phyloP scores from a whole-genome alignment of 768 basidiomycete species.

The Tylopilus balloui region DNA sequence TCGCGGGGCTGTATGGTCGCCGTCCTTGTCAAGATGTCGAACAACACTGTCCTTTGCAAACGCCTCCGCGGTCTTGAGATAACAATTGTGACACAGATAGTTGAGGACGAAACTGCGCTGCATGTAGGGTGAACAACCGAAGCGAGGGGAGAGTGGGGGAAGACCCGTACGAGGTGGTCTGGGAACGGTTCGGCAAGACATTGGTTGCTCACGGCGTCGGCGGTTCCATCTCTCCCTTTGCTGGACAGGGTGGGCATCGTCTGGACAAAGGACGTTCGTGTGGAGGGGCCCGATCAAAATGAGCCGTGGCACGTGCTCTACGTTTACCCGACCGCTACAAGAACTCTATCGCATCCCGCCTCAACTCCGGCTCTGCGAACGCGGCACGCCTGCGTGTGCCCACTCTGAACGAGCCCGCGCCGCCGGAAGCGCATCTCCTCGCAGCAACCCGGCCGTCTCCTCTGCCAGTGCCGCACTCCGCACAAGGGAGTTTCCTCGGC shows the following conservation, averaged over 20 bases:
- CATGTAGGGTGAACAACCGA: conserved; percentile 2
- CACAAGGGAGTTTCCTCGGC: conserved; percentile 27
- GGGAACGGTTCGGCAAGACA: conserved; percentile 34
- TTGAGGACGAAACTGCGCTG: conserved; percentile 70
- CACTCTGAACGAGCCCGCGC: conserved; percentile 25
- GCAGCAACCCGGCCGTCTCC: conserved; percentile 48
- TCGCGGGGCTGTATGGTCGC: conserved; percentile 38
- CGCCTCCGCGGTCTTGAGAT: conserved; percentile 63
- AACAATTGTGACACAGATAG: conserved; percentile 72
- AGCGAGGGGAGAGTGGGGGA: neutral
- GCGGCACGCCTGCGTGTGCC: conserved; percentile 24
- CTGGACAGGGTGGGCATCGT: conserved; percentile 18
- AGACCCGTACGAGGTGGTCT: conserved; percentile 40
- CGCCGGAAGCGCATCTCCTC: conserved; percentile 36
- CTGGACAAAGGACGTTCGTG: neutral
- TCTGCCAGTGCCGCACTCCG: conserved; percentile 34
- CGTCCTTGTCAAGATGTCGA: conserved; percentile 63
- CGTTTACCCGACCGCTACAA: neutral
- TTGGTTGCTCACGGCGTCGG: conserved; percentile 18
- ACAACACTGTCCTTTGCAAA: conserved; percentile 62
- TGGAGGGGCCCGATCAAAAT: neutral
- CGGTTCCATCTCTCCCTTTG: conserved; percentile 15
- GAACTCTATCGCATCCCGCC: neutral
- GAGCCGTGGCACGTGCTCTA: conserved; percentile 15
- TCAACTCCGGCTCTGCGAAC: conserved; percentile 39